phyloP scores from a whole-genome alignment of 2,329 filamentous ascomycete genomes.

The Venturia oleaginea region DNA sequence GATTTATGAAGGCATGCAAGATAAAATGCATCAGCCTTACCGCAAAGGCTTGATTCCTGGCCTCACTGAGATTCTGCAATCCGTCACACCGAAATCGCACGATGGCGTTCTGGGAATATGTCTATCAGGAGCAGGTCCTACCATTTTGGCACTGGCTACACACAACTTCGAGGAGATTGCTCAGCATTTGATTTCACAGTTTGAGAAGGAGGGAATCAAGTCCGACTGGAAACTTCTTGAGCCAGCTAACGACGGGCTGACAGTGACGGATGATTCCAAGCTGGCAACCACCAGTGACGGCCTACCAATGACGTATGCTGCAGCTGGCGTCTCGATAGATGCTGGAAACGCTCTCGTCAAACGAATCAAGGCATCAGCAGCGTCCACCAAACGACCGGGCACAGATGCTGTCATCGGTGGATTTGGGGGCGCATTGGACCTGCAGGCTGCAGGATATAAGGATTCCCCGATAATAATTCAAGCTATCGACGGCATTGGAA shows the following conservation, averaged over 20 bases:
- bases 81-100: slow-evolving; percentile 79
- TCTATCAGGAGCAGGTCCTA: slow-evolving; percentile 87
- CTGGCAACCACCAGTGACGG: slow-evolving; percentile 18
- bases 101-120: slow-evolving; percentile 88
- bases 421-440: slow-evolving; percentile 81
- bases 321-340: slow-evolving; percentile 89
- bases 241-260: slow-evolving; percentile 64
- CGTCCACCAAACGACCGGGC: slow-evolving; percentile 72
- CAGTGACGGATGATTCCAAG: slow-evolving; percentile 24
- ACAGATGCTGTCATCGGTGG: slow-evolving; percentile 91
- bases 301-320: slow-evolving; percentile 67
- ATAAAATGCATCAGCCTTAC: slow-evolving; percentile 96
- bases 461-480: slow-evolving; percentile 76
- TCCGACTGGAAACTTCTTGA: slow-evolving; percentile 85
- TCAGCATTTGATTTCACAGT: slow-evolving; percentile 62
- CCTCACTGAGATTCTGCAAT: slow-evolving; percentile 79
- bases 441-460: slow-evolving; percentile 62
- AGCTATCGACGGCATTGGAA: slow-evolving; percentile 92
- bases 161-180: slow-evolving; percentile 85
- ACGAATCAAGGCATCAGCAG: slow-evolving; percentile 84
- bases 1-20: slow-evolving; percentile 97
- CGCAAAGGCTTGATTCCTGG: slow-evolving; percentile 86
- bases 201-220: slow-evolving; percentile 61
- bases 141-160: slow-evolving; percentile 86
- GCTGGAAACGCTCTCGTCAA: slow-evolving; percentile 88